A percentile compares a stretch with the other conserved stretches of the same genome.
Conservation (phyloP, 75 land plant genomes). For the Larix kaempferi region DNA sequence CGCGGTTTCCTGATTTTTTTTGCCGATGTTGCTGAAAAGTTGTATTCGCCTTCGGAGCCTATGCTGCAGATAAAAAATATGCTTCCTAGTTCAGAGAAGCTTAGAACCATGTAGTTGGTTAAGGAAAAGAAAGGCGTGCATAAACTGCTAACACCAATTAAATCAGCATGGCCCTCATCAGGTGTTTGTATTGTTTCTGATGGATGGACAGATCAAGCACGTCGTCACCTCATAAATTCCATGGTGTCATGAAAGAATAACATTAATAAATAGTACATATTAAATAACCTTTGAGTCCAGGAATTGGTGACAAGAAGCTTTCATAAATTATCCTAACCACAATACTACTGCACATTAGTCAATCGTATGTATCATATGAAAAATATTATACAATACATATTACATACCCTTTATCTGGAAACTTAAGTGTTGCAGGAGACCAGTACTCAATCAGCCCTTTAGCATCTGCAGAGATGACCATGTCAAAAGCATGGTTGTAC, state of each 20-base stretch:
- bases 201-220: no score
- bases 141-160: no score
- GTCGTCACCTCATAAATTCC: no score
- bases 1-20: no score
- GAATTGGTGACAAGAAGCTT: not conserved
- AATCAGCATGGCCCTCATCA: no score
- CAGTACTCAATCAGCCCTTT: conserved; percentile 92
- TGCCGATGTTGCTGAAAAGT: no score
- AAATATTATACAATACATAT: not conserved
- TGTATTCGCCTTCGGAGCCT: no score
- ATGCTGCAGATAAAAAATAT: no score
- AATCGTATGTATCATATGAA: not conserved
- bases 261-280: not conserved
- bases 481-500: conserved; percentile 70
- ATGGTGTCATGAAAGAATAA: not conserved
- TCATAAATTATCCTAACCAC: not conserved
- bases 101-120: no score
- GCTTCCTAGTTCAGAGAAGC: no score
- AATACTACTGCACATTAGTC: not conserved
- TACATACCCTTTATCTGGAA: conserved; percentile 78
- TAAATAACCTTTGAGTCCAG: not conserved
- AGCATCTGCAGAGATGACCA: conserved; percentile 83
- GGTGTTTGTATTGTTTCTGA: no score
- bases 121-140: no score
- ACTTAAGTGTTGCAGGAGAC: conserved; percentile 75